Percentiles rank a stretch among this genome's conserved stretches.
These are phyloP conservation scores for Aquilaria yunnanensis DNA, from an alignment of 345 rosid genomes.

Conservation along the genomic window DNA sequence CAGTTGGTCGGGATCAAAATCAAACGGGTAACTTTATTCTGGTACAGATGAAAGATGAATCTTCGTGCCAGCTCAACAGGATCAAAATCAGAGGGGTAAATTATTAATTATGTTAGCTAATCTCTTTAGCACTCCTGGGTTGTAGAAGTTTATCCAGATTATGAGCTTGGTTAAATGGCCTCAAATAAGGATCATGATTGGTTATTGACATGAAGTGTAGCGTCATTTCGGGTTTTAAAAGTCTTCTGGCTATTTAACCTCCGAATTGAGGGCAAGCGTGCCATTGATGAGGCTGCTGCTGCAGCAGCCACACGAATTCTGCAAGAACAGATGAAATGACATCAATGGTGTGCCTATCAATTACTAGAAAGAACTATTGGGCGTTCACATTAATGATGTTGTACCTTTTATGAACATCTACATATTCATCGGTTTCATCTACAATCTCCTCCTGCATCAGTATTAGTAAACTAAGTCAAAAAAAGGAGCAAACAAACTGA, in stretches of 20 bases:
- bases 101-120: too few species aligned
- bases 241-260: slow-evolving; percentile 53
- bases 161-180: too few species aligned
- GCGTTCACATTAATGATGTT: not conserved
- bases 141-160: too few species aligned
- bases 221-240: too few species aligned
- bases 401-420: slow-evolving; percentile 92
- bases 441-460: slow-evolving; percentile 85
- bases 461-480: slow-evolving; percentile 5
- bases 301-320: slow-evolving; percentile 99
- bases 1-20: too few species aligned
- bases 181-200: too few species aligned
- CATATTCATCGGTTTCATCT: slow-evolving; percentile 98
- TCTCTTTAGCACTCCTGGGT: too few species aligned
- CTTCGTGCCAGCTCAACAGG: too few species aligned
- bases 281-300: slow-evolving; percentile 88
- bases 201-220: too few species aligned
- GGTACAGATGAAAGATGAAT: too few species aligned
- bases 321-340: slow-evolving; percentile 13
- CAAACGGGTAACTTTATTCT: too few species aligned
- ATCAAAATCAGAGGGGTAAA: too few species aligned
- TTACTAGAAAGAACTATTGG: not conserved
- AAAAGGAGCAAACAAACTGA: slow-evolving; percentile 6
- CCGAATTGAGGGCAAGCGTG: slow-evolving; percentile 76
- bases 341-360: not conserved